Conservation (phyloP, 306 rosid species). For the Quillaja saponaria region DNA sequence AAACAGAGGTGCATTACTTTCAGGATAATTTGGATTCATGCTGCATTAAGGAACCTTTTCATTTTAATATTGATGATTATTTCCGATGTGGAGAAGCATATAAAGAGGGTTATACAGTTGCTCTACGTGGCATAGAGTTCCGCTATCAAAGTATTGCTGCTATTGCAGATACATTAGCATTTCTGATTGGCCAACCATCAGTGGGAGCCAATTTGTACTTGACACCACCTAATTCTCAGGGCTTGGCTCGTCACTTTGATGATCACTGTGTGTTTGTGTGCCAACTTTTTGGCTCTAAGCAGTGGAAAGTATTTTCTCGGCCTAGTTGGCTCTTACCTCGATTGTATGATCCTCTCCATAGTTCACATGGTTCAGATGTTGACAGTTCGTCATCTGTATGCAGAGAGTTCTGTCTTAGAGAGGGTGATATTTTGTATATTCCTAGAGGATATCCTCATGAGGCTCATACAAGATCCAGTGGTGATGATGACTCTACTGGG, state of each 20-base stretch:
- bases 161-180: conserved; percentile 67
- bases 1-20: conserved; percentile 70
- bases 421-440: conserved; percentile 78
- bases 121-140: conserved; percentile 83
- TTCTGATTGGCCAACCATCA: conserved; percentile 83
- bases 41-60: conserved; percentile 40
- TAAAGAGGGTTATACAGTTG: conserved; percentile 73
- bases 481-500: conserved; percentile 46
- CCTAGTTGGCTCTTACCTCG: conserved; percentile 59
- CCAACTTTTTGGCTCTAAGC: conserved; percentile 79
- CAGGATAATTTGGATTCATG: conserved; percentile 35
- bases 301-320: conserved; percentile 62
- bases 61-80: conserved; percentile 44
- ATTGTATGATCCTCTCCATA: conserved; percentile 58
- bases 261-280: conserved; percentile 88
- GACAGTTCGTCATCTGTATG: conserved; percentile 42
- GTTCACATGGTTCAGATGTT: conserved; percentile 38
- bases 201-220: conserved; percentile 87
- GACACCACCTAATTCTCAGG: conserved; percentile 89
- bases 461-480: conserved; percentile 52
- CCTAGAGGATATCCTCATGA: conserved; percentile 90
- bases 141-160: conserved; percentile 62
- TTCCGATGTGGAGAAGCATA: conserved; percentile 66
- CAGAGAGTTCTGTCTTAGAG: conserved; percentile 51
- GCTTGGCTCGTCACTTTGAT: conserved; percentile 75